Base-by-base conservation (phyloP, 306 rosid genomes). In the Cajanus cajan region DNA sequence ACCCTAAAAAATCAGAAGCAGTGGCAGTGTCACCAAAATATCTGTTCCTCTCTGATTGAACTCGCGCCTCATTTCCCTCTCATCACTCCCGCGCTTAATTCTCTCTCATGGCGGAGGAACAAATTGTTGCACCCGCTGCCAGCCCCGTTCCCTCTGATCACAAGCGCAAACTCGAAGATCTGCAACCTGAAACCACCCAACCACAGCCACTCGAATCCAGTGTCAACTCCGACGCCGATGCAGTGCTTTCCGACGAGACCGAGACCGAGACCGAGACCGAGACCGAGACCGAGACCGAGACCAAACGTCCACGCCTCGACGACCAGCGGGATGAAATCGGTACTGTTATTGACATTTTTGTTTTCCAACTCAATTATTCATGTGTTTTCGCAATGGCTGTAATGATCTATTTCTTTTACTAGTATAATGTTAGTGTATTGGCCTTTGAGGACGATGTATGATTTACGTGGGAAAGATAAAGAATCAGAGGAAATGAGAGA, bases 81-180 rank as follows among this genome's bases (percentile, higher is more conserved):
- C 73, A 4, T 24, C 68, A 25, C 8, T 28, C 8, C 4, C 4
- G 10, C 73, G n/a, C 77, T 48, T 63, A 18, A 37, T 71, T 79
- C 64, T 8, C 59, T 45, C 40, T 19, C 47, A 95, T 96, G 99
- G 94, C 98, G 33, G 99, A 93, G 85, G 93, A 93, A 83, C 87
- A 88, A 79, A 89, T 83, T 34, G 73, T 71, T 33, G 86, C 74
- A 19, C 84, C 76, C 1, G 86, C 76, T 36, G 77, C 77, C 4
- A 94, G 83, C 73, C 90, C 94, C 19, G 79, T 74, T 41, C 88
- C 89, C 10, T 84, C 90, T 40, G 98, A 93, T 74, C 73, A 85
- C 90, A 96, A 93, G 75, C 94, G 99, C 67, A 96, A 93, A 85
- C 90, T 89, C 22, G 94, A 90, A 74, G 98, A 96, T 85, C 86